Base-by-base conservation (phyloP, 1,284 basidiomycete species). In the Malassezia furfur region DNA sequence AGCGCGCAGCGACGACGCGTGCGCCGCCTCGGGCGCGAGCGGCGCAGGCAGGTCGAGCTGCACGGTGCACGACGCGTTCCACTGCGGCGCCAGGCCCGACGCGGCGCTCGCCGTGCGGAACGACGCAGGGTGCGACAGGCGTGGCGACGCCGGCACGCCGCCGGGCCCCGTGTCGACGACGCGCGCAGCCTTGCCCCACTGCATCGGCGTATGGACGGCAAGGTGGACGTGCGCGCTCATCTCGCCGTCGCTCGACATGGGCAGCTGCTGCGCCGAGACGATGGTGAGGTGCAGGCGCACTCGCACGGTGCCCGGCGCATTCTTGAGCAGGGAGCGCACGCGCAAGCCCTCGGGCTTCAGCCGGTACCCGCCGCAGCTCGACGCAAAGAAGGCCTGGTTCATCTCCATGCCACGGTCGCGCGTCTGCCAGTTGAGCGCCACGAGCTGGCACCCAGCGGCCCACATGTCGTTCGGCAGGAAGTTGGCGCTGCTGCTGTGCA, bases 401-500 rank as follows among this genome's bases (percentile, higher is more conserved):
- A 94, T 85, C 79, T 86, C 85, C 68, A 86, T 87, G 8, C 70
- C 68, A 3, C 70, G 32, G 43, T 68, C 70, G 5, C 54, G 85
- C 0, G 91, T 98, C 76, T 99, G 94, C 88, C 91, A 96, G 75
- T 99, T 99, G 59, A 98, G 81, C 6, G 94, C 90, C 0, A 94
- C 91, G n/a, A 98, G 76, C 76, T 98, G 93, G 15, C 85, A 84
- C 0, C 93, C 93, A 0, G 84, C 84, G 0, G 83, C 82, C 93
- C 93, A 99, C 75, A 84, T 90, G 36, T 85, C 81, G 75, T 88
- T 84, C 4, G 93, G 93, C 63, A 87, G 81, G 71, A 86, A 96
- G 75, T 99, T 99, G 21, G 85, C 67, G 46, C 70, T 73, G 11
- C 59, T 59, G 37, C 64, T 68, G 25, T 45, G 43, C 40, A 70